These are phyloP conservation scores for Populus davidiana DNA, from an alignment of 345 rosid species.

Conservation along the genomic window DNA sequence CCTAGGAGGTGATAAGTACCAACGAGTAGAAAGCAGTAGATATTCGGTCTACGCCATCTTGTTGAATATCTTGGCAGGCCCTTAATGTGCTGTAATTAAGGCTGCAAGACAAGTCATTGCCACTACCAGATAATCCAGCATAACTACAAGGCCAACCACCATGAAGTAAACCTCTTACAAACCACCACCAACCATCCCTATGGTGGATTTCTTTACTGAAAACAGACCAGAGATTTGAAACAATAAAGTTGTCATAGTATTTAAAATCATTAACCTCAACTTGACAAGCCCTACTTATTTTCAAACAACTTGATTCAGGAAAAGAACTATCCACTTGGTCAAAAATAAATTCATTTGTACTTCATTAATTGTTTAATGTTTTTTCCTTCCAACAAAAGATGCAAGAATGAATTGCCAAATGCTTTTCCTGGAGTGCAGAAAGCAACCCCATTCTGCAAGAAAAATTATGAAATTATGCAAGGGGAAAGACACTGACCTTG, in stretches of 20 bases:
- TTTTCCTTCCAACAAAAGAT: not conserved
- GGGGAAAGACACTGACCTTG: slow-evolving; percentile 54
- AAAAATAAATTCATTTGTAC: not conserved
- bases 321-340: not conserved
- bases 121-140: not conserved
- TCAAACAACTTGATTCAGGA: not conserved
- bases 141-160: not conserved
- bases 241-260: not conserved
- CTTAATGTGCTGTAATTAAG: not conserved
- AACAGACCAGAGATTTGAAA: not conserved
- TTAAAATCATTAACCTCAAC: not conserved
- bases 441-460: not conserved
- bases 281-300: not conserved
- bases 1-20: not conserved
- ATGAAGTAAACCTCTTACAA: not conserved
- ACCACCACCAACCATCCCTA: not conserved
- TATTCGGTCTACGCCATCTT: not conserved
- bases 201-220: not conserved
- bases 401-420: not conserved
- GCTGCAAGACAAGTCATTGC: not conserved
- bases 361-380: not conserved
- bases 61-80: not conserved
- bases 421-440: not conserved
- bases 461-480: slow-evolving; percentile 4
- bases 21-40: not conserved